Conservation (phyloP, 1,284 basidiomycete genomes). For the Exobasidium rhododendri region DNA sequence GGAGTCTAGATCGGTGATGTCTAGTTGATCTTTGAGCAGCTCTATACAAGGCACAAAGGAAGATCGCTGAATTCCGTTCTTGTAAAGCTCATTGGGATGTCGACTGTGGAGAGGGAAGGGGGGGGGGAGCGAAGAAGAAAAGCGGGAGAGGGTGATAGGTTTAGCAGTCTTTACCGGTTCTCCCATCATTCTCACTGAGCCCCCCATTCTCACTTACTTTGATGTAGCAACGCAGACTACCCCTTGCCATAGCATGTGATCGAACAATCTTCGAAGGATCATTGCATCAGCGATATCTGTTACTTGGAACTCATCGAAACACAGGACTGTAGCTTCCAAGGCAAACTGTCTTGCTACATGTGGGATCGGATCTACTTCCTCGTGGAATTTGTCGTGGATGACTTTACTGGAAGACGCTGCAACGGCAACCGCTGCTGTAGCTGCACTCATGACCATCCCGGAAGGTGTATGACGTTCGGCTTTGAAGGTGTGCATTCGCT, state of each 20-base stretch:
- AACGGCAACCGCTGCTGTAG: conserved; percentile 13
- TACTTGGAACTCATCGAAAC: conserved; percentile 99
- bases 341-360: conserved; percentile 88
- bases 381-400: conserved; percentile 10
- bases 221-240: conserved; percentile 94
- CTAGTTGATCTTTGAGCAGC: conserved; percentile 78
- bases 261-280: conserved; percentile 86
- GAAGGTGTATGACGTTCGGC: conserved; percentile 45
- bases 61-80: conserved; percentile 96
- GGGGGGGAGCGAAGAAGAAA: too few species aligned
- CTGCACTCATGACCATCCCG: conserved; percentile 46
- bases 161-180: too few species aligned
- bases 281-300: conserved; percentile 99
- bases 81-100: conserved; percentile 94
- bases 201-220: conserved; percentile 63
- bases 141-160: too few species aligned
- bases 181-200: neutral
- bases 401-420: conserved; percentile 1
- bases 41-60: conserved; percentile 95
- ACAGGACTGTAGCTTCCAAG: conserved; percentile 66
- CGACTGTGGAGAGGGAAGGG: conserved; percentile 63
- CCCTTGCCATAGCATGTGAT: conserved; percentile 77
- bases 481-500: conserved; percentile 72
- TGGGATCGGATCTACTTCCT: conserved; percentile 72
- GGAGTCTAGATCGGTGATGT: conserved; percentile 87